Conservation (phyloP, 2,329 filamentous ascomycete genomes). For the Beauveria sp. region DNA sequence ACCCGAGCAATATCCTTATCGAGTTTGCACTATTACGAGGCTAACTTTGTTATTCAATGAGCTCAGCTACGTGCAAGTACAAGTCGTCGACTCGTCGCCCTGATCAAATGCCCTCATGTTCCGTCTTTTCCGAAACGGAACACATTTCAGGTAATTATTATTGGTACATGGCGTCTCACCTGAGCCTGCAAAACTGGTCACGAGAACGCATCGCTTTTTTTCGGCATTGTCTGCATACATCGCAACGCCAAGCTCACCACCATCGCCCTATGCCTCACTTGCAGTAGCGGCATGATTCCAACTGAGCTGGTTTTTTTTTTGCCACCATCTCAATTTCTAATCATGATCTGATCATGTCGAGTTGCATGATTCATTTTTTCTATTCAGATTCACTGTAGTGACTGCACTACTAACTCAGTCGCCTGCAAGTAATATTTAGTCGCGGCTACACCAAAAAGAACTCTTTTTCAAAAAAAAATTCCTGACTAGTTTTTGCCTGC, state of each 20-base stretch:
- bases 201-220: conserved; percentile 4
- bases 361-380: background rate
- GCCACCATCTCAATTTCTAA: background rate
- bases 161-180: background rate
- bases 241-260: background rate
- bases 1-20: no score
- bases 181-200: background rate
- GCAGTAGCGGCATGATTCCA: background rate
- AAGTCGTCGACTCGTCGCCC: background rate
- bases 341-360: no score
- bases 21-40: no score
- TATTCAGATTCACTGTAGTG: no score
- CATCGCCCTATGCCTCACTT: background rate
- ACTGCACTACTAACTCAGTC: no score
- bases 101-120: background rate
- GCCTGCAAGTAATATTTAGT: no score
- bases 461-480: background rate
- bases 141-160: background rate
- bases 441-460: no score
- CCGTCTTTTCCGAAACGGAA: conserved; percentile 1
- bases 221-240: background rate
- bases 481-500: background rate
- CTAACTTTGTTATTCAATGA: no score
- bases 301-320: background rate
- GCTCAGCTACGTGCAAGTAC: no score